phyloP scores from a whole-genome alignment of 441 rosid species.

The Corymbia citriodora region DNA sequence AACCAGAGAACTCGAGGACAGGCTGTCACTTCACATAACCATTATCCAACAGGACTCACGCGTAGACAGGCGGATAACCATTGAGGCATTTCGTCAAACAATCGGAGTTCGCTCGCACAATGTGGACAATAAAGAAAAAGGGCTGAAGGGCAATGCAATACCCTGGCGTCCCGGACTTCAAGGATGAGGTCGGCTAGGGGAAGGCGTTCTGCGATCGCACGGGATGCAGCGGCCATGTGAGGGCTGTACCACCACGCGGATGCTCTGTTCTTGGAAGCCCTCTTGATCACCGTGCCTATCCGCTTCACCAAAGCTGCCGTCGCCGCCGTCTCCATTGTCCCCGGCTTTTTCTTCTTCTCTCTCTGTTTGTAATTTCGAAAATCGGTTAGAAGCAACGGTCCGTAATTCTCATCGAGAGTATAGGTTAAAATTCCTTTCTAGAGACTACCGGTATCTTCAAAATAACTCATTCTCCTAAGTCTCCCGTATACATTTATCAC shows the following conservation, averaged over 20 bases:
- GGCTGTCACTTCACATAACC: not conserved
- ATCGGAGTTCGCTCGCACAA: not conserved
- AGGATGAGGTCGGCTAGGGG: conserved; percentile 57
- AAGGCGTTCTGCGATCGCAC: conserved; percentile 52
- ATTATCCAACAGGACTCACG: not conserved
- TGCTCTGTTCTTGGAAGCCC: conserved; percentile 15
- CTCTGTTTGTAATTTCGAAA: not conserved
- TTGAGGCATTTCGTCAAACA: conserved; percentile 22
- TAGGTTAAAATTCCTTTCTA: not conserved
- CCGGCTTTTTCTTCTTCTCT: not conserved
- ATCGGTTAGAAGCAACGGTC: not conserved
- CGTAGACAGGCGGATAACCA: not conserved
- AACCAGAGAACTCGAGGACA: not conserved
- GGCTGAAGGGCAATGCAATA: not conserved
- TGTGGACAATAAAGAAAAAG: not conserved
- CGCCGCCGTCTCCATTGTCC: conserved; percentile 6
- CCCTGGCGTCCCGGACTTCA: conserved; percentile 71
- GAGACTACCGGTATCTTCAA: not conserved
- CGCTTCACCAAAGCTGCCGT: conserved; percentile 21
- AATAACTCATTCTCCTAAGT: too few species aligned
- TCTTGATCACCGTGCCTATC: conserved; percentile 31
- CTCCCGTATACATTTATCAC: too few species aligned
- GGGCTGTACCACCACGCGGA: conserved; percentile 46
- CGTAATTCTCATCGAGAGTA: not conserved
- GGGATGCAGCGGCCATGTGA: conserved; percentile 61